These are phyloP conservation scores for Solanum microdontum DNA, from an alignment of 257 asterid genomes.

Conservation along the genomic window DNA sequence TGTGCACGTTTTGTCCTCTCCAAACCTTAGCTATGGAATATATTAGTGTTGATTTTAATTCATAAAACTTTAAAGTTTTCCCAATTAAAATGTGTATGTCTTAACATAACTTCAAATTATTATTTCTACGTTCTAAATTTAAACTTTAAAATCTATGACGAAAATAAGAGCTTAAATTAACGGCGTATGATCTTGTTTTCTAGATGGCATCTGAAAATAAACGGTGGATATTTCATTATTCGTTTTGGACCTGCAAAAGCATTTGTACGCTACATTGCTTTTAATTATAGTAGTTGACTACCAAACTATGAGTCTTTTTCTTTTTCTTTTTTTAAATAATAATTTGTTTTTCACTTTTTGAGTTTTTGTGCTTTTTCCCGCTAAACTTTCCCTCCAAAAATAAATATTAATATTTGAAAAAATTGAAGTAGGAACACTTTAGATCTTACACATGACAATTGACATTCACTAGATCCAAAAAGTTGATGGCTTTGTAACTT, in stretches of 20 bases:
- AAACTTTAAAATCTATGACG: not conserved
- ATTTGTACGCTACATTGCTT: not conserved
- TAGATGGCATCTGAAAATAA: not conserved
- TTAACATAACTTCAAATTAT: not conserved
- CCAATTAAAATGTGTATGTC: not conserved
- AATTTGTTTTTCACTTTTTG: not conserved
- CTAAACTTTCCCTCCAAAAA: not conserved
- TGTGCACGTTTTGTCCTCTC: not conserved
- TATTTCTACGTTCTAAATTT: not conserved
- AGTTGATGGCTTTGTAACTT: not conserved
- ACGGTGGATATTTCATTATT: slow-evolving; percentile 34
- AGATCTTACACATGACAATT: not conserved
- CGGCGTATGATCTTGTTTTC: slow-evolving; percentile 7
- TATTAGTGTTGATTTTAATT: not conserved
- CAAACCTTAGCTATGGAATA: not conserved
- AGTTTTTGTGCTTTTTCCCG: not conserved
- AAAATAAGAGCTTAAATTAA: not conserved
- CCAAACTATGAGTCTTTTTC: not conserved
- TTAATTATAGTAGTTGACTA: slow-evolving; percentile 13
- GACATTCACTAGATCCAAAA: not conserved
- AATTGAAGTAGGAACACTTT: not conserved
- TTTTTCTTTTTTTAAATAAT: not conserved
- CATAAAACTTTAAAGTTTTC: not conserved
- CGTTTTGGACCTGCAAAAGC: not conserved
- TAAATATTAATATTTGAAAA: not conserved